Evolutionary conservation across 2,329 filamentous ascomycete genomes (phyloP), one percentile per base, ranked within the genome.

Genomic region (Fusarium virguliforme): DNA sequence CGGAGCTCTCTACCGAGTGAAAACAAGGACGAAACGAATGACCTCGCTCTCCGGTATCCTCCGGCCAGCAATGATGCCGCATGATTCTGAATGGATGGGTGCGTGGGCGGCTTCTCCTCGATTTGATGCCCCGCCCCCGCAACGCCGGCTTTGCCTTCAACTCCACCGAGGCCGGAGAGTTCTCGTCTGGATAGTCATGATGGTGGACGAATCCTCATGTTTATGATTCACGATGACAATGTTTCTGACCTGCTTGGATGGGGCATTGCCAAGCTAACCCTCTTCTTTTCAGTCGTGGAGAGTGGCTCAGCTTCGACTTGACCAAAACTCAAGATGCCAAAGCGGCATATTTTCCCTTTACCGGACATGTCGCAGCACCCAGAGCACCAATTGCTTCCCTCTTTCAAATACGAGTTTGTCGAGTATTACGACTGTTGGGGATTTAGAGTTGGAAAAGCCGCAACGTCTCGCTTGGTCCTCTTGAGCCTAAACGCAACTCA

Each of bases 51-150:
- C 68, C 68, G 68, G 62, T 26, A 70, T 70, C 34, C 50, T 71
- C 69, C 69, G 68, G 67, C 18, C 34, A 26, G 32, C 51, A 54
- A 62, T 62, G 37, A 62, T 34, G 58, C 56, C 68, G 60, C 68
- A 71, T 61, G 68, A 69, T 71, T 57, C 62, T 62, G 51, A 55
- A 64, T 58, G 63, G 66, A 40, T 35, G 22, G 15, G 48, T 64
- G 58, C 58, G 63, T 56, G 40, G 18, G 18, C 18, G 18, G n/a
- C 56, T 48, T 18, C 56, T 38, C 34, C 53, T 61, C 60, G 40
- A 64, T 40, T 38, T 40, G 24, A 28, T 66, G 65, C 69, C 69
- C 69, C 69, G 69, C 69, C 69, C 69, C 69, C 69, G 69, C 69
- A 71, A 71, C 69, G 46, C 62, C 65, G 50, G 61, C 48, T 40